These are phyloP conservation scores for Chlorella ohadii DNA, from an alignment of 139 green algal species.

Conservation along the genomic window DNA sequence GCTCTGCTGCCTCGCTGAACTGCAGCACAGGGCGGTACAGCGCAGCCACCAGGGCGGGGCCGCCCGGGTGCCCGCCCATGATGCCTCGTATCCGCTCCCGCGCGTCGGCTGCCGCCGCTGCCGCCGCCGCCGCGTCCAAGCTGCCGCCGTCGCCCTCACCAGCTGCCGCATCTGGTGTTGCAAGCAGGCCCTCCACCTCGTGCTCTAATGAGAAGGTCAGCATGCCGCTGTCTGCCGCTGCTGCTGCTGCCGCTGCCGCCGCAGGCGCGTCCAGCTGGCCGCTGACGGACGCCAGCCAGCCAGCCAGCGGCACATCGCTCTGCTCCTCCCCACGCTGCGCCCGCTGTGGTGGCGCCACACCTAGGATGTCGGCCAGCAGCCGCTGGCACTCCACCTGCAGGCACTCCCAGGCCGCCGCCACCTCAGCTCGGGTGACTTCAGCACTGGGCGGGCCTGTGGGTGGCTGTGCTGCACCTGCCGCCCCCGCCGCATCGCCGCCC, in stretches of 20 bases:
- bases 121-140: background rate
- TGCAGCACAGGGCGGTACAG: conserved; percentile 54
- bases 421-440: conserved; percentile 14
- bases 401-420: conserved; percentile 53
- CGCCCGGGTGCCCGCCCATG: conserved; percentile 36
- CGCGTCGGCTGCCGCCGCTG: conserved; percentile 16
- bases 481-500: background rate
- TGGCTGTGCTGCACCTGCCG: background rate
- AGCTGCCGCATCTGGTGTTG: background rate
- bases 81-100: conserved; percentile 17
- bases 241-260: background rate
- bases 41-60: conserved; percentile 47
- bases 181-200: conserved; percentile 24
- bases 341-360: conserved; percentile 17
- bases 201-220: conserved; percentile 54
- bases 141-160: background rate
- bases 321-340: conserved; percentile 3
- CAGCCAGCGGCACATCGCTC: conserved; percentile 23
- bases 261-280: background rate
- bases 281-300: conserved; percentile 43
- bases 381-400: conserved; percentile 58
- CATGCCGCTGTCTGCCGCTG: background rate
- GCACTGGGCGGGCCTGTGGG: background rate
- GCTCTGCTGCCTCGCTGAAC: conserved; percentile 45
- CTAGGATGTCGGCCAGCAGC: conserved; percentile 57